Percentiles rank a stretch among this genome's conserved stretches.
Conservation (phyloP, 1,284 basidiomycete genomes). For the Nidula niveotomentosa region DNA sequence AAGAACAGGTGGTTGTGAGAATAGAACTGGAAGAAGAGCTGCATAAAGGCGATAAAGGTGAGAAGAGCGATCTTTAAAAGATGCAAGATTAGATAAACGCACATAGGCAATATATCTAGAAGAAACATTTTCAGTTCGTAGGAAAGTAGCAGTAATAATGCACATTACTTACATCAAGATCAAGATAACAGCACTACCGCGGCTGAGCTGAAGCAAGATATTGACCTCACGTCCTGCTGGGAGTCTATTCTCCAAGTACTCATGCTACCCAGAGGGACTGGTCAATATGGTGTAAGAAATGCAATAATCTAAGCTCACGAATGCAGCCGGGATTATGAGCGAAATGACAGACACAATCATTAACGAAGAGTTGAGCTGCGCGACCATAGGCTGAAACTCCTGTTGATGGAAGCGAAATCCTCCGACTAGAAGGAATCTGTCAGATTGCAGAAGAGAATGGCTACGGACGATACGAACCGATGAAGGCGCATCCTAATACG, state of each 20-base stretch:
- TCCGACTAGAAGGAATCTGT: conserved; percentile 32
- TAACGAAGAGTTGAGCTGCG: conserved; percentile 64
- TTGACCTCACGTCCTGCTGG: conserved; percentile 31
- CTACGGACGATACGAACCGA: conserved; percentile 26
- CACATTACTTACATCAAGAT: conserved; percentile 49
- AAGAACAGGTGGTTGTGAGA: conserved; percentile 61
- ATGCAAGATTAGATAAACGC: conserved; percentile 9
- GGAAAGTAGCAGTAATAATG: conserved; percentile 12
- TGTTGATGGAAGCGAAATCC: conserved; percentile 65
- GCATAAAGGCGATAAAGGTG: conserved; percentile 7
- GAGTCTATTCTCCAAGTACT: conserved; percentile 35
- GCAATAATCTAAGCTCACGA: conserved; percentile 36
- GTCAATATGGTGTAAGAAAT: background rate
- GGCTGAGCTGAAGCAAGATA: conserved; percentile 38
- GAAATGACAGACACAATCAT: conserved; percentile 59
- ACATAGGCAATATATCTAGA: conserved; percentile 26
- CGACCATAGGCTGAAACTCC: conserved; percentile 60
- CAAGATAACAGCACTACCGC: conserved; percentile 53
- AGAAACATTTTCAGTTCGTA: too few species aligned
- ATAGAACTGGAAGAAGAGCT: conserved; percentile 58
- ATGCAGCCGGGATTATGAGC: conserved; percentile 62
- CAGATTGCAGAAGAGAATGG: conserved; percentile 1
- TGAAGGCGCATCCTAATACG: conserved; percentile 63
- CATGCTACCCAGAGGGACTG: conserved; percentile 27
- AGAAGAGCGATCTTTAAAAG: background rate